Evolutionary conservation across 768 basidiomycete genomes (phyloP).

Genomic region (Amanita brunnescens): DNA sequence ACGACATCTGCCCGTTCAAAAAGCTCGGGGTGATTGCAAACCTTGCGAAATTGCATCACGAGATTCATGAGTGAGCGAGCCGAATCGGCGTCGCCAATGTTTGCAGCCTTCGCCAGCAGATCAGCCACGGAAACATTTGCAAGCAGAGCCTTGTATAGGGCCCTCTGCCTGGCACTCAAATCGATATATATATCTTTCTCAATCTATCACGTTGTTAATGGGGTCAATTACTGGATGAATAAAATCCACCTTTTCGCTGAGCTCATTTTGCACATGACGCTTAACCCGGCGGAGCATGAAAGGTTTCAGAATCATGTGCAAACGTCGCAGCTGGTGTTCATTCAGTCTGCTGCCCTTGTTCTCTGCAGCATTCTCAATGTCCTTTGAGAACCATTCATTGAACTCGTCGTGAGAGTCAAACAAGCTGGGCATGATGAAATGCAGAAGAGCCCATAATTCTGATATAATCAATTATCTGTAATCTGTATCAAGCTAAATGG

Average conservation of each 20-base stretch:
- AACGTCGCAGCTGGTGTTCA: constrained; percentile 86
- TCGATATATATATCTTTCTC: constrained; percentile 95
- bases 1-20: constrained; percentile 96
- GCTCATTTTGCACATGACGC: constrained; percentile 97
- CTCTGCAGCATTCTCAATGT: constrained; percentile 91
- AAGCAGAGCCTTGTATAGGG: constrained; percentile 81
- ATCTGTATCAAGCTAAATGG: constrained; percentile 4
- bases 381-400: constrained; percentile 99
- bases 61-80: constrained; percentile 96
- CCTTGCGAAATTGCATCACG: constrained; percentile 99
- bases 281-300: constrained; percentile 98
- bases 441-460: constrained; percentile 97
- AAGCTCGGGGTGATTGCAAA: constrained; percentile 96
- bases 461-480: neutral
- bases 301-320: constrained; percentile 98
- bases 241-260: constrained; percentile 84
- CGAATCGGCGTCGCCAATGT: constrained; percentile 83
- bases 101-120: constrained; percentile 86
- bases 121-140: constrained; percentile 94
- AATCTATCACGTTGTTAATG: constrained; percentile 46
- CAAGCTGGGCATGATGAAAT: constrained; percentile 99
- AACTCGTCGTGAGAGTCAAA: constrained; percentile 99
- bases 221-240: neutral
- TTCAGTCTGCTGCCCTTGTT: constrained; percentile 89
- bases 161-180: constrained; percentile 85